Evolutionary conservation across 2,329 filamentous ascomycete genomes (phyloP), one percentile per base, ranked within the genome.

Genomic region (Botryosphaeria dothidea): DNA sequence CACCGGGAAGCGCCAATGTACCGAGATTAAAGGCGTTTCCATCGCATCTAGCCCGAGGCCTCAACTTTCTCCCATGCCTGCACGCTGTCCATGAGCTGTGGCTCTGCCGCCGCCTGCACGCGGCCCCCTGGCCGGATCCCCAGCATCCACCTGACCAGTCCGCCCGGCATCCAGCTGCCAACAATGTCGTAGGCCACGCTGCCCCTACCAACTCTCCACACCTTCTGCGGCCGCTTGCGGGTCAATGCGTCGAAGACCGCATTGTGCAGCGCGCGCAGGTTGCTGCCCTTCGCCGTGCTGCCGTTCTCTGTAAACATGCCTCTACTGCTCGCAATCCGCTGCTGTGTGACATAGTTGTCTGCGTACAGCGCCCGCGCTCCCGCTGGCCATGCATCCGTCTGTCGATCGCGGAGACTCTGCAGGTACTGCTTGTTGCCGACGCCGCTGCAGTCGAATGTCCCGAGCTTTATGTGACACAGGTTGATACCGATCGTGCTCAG

Each of bases 81-180:
- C 66, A 81, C 74, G 67, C 79, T 81, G 64, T 79, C 79, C 67
- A 78, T 75, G 64, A 81, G 76, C 70, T 72, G 78, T 36, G 69
- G 75, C 70, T 68, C 77, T 17, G 36, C 57, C 64, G 41, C 77
- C 69, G 48, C 71, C 15, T 69, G 68, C 38, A 63, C 62, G n/a
- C 73, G 71, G 61, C 75, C 72, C 13, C 75, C 72, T 48, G 71
- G 71, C 17, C 89, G 86, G 65, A 93, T 86, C 11, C 93, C 93
- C 86, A 98, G 90, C 91, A 98, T 96, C 91, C 92, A 95, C 1
- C 88, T 89, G n/a, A 98, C 90, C 17, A 97, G 75, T 2, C 88
- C 85, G 21, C 86, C 84, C 1, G 95, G 94, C 25, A 91, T 84
- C 86, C 90, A 94, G 43, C 86, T 85, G 5, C 93, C 95, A 7